Evolutionary conservation across 805 yeast genomes (phyloP).

Genomic region (Isabelozyma rhagii): DNA sequence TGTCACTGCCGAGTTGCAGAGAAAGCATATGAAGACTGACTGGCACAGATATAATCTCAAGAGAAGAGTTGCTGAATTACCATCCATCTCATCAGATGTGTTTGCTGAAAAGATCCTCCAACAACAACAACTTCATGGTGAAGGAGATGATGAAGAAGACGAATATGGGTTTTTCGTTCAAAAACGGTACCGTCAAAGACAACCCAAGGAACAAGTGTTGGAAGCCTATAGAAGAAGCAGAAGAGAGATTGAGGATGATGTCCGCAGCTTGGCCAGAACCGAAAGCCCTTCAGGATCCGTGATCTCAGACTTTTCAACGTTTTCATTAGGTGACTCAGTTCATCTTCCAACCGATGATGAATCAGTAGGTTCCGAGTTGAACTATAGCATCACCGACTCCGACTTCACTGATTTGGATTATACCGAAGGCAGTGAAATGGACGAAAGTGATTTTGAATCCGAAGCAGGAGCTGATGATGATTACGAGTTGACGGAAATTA

Average conservation of each 20-base stretch:
- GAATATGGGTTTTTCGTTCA: slow-evolving; percentile 52
- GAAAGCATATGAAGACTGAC: slow-evolving; percentile 43
- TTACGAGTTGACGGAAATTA: slow-evolving; percentile 22
- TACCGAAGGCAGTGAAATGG: slow-evolving; percentile 26
- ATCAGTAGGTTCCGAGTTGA: slow-evolving; percentile 53
- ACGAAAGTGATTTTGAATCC: slow-evolving; percentile 15
- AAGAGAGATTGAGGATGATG: slow-evolving; percentile 2
- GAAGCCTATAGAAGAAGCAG: slow-evolving; percentile 10
- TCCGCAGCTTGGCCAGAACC: slow-evolving; percentile 23
- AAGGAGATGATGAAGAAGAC: slow-evolving; percentile 37
- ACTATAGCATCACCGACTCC: slow-evolving; percentile 34
- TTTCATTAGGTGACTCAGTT: slow-evolving; percentile 48
- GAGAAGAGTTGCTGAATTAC: slow-evolving; percentile 50
- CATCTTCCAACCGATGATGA: slow-evolving; percentile 26
- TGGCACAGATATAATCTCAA: slow-evolving; percentile 47
- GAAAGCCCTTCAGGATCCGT: slow-evolving; percentile 55
- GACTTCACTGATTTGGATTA: slow-evolving; percentile 20
- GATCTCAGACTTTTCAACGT: slow-evolving; percentile 51
- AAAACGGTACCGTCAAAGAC: slow-evolving; percentile 6
- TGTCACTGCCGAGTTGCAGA: slow-evolving; percentile 34
- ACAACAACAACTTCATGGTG: slow-evolving; percentile 12
- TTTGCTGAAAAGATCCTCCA: slow-evolving; percentile 66
- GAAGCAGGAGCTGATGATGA: slow-evolving; percentile 20
- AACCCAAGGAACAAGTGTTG: slow-evolving; percentile 8
- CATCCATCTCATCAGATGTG: slow-evolving; percentile 65